These are phyloP conservation scores for Cutaneotrichosporon cutaneum DNA, from an alignment of 1,284 basidiomycete genomes.

Conservation along the genomic window DNA sequence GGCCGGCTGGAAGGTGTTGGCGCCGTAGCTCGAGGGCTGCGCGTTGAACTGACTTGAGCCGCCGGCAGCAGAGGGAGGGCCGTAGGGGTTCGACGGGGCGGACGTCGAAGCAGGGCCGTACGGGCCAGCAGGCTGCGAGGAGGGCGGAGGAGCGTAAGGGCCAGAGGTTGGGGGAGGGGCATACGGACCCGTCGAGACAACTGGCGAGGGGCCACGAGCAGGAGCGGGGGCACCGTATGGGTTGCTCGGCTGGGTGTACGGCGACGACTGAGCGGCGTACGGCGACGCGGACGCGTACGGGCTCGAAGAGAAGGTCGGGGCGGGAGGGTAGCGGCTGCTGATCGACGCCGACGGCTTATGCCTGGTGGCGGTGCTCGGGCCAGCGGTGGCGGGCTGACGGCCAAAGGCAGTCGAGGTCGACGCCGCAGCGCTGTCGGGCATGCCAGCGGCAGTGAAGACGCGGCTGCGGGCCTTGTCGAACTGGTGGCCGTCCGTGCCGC, in stretches of 20 bases:
- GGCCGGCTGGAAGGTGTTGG: slow-evolving; percentile 6
- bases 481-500: slow-evolving; percentile 58
- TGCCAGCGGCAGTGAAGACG: slow-evolving; percentile 41
- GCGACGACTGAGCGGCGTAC: slow-evolving; percentile 2
- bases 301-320: slow-evolving; percentile 15
- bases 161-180: slow-evolving; percentile 26
- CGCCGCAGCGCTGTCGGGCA: slow-evolving; percentile 16
- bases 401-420: slow-evolving; percentile 24
- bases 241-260: slow-evolving; percentile 4
- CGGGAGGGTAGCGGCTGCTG: slow-evolving; percentile 15
- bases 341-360: slow-evolving; percentile 10
- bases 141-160: slow-evolving; percentile 21
- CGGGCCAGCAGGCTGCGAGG: slow-evolving; percentile 8
- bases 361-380: slow-evolving; percentile 7
- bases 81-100: slow-evolving; percentile 26
- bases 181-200: slow-evolving; percentile 30
- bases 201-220: slow-evolving; percentile 10
- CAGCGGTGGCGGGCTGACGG: slow-evolving; percentile 19
- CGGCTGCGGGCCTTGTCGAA: slow-evolving; percentile 63
- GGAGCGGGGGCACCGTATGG: slow-evolving; percentile 11
- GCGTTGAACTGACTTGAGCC: not conserved
- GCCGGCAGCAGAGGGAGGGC: slow-evolving; percentile 22
- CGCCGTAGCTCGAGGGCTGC: not conserved
- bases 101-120: slow-evolving; percentile 4
- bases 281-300: slow-evolving; percentile 8